phyloP scores from a whole-genome alignment of 345 rosid genomes.

The Chamaenerion angustifolium region DNA sequence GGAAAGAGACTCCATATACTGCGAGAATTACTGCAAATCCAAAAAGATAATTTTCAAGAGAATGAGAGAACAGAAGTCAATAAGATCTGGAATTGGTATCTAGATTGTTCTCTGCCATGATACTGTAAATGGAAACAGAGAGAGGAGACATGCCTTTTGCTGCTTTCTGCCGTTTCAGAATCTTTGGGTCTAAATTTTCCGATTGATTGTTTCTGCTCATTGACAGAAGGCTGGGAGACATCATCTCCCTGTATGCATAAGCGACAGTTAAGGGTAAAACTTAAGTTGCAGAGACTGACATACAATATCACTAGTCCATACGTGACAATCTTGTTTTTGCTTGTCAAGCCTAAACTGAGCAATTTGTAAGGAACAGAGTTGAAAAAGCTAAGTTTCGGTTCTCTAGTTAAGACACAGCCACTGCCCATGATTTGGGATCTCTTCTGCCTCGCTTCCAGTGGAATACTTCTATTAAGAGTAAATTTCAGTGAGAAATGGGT shows the following conservation, averaged over 20 bases:
- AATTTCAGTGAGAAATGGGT: too few relatives aligned
- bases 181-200: conserved; percentile 27
- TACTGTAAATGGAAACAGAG: background rate
- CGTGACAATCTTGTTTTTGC: background rate
- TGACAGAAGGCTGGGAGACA: conserved; percentile 30
- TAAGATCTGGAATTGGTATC: background rate
- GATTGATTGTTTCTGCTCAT: conserved; percentile 28
- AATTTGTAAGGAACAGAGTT: too few relatives aligned
- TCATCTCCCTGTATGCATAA: conserved; percentile 41
- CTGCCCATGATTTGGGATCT: too few relatives aligned
- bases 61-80: background rate
- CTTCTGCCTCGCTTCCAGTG: too few relatives aligned
- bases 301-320: background rate
- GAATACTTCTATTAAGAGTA: too few relatives aligned
- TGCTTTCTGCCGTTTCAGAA: conserved; percentile 19
- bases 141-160: conserved; percentile 30
- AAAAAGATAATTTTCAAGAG: conserved; percentile 3
- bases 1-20: conserved; percentile 50
- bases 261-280: background rate
- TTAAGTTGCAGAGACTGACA: background rate
- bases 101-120: background rate
- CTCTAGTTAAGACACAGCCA: too few relatives aligned
- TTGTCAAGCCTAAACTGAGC: too few relatives aligned
- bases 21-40: conserved; percentile 29
- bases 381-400: too few relatives aligned